Base-by-base conservation (phyloP, 2,329 filamentous ascomycete species). In the Colletotrichum sansevieriae region DNA sequence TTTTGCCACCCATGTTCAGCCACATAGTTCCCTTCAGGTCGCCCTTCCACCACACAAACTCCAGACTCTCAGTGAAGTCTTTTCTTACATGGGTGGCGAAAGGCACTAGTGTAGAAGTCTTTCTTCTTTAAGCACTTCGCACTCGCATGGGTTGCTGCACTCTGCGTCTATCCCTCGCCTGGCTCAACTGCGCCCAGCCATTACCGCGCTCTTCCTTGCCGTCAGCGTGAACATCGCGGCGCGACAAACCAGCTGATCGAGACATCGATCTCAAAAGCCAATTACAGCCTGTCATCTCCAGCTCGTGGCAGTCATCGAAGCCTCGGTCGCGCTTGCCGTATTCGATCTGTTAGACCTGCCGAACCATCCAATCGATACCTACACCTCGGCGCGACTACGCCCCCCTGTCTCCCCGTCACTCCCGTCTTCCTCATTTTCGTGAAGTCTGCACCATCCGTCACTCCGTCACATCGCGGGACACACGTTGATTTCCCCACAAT, bases 11-110 rank as follows among this genome's bases (percentile, higher is more conserved):
- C n/a, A n/a, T n/a, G n/a, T n/a, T n/a, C n/a, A n/a, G n/a, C n/a
- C n/a, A n/a, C n/a, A n/a, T n/a, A n/a, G 49, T 61, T 66, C 49
- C 62, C 62, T 69, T 66, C 63, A 66, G 66, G 33, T 60, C 63
- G 33, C 35, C 20, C 41, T 39, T 47, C 47, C 39, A 22, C 59
- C 66, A 51, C 47, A 65, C 65, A 65, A 35, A 59, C 65, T 60
- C 49, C 49, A 68, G 62, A 68, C 60, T 44, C 35, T 41, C 43
- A 49, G 49, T 39, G 55, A 68, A 60, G 62, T 61, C 41, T 69
- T 18, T 18, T 18, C 18, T 18, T 18, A 18, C 18, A 22, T 22
- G 22, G 22, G 22, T 22, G 22, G 22, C 22, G 22, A 22, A 22
- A 22, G 22, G 22, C 22, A 22, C 22, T 22, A n/a, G n/a, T n/a